phyloP scores from a whole-genome alignment of 1,284 basidiomycete genomes.

The Cutaneotrichosporon spelunceum region DNA sequence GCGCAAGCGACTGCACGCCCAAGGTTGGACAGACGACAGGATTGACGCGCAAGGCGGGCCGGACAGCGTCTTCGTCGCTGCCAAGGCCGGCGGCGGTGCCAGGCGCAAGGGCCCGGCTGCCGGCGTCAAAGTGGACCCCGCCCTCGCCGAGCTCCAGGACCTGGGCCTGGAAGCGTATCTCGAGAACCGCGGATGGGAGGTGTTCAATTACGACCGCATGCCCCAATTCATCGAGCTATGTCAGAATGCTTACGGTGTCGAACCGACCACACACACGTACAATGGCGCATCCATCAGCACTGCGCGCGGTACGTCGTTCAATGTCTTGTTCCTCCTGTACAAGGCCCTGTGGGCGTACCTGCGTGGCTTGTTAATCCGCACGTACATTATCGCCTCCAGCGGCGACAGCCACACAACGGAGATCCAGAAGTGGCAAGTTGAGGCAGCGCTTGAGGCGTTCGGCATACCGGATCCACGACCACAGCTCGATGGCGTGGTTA shows the following conservation, averaged over 20 bases:
- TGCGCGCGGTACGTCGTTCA: constrained; percentile 18
- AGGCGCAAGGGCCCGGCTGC: constrained; percentile 1
- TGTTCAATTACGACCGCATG: constrained; percentile 28
- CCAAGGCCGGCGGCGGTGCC: neutral
- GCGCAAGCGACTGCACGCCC: constrained; percentile 23
- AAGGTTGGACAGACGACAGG: constrained; percentile 29
- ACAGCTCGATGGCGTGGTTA: neutral
- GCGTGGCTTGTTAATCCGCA: neutral
- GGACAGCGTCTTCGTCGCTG: constrained; percentile 25
- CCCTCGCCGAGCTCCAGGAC: neutral
- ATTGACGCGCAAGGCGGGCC: constrained; percentile 32
- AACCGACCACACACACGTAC: neutral
- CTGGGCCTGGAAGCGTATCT: constrained; percentile 3
- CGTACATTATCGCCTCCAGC: neutral
- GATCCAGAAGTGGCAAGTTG: neutral
- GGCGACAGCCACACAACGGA: neutral
- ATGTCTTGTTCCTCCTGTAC: constrained; percentile 22
- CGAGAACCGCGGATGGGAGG: constrained; percentile 20
- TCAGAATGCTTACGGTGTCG: neutral
- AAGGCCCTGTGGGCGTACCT: neutral
- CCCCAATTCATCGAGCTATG: constrained; percentile 8
- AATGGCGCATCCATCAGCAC: neutral
- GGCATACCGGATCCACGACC: neutral
- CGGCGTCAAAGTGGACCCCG: neutral
- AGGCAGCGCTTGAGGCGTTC: neutral